These are phyloP conservation scores for Acidomyces sp. DNA, from an alignment of 495 filamentous ascomycete genomes.

Conservation along the genomic window DNA sequence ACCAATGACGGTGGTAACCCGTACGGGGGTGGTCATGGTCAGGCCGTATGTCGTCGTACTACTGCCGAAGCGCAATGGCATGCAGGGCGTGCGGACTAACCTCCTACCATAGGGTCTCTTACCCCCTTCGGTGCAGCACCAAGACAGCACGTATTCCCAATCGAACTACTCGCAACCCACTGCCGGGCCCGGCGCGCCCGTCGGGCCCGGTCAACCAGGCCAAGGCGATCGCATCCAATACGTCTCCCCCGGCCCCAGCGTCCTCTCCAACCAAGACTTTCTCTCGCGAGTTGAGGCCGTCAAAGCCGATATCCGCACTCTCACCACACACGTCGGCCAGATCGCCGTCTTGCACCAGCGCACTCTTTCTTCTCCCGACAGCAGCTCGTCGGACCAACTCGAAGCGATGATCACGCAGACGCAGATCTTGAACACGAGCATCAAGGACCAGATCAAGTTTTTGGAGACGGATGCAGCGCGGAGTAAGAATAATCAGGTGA, in stretches of 20 bases:
- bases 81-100: conserved; percentile 19
- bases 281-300: conserved; percentile 44
- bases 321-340: conserved; percentile 40
- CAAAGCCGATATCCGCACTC: conserved; percentile 42
- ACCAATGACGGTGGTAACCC: conserved; percentile 15
- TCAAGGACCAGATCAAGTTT: conserved; percentile 54
- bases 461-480: conserved; percentile 50
- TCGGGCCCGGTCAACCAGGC: background rate
- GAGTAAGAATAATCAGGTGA: conserved; percentile 41
- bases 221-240: conserved; percentile 13
- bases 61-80: background rate
- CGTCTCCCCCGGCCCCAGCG: conserved; percentile 14
- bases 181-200: conserved; percentile 5
- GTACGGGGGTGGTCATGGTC: conserved; percentile 13
- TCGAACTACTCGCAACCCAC: conserved; percentile 22
- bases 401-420: conserved; percentile 51
- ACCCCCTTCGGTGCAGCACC: conserved; percentile 20
- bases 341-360: conserved; percentile 50
- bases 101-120: conserved; percentile 15
- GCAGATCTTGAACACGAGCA: conserved; percentile 48
- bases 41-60: conserved; percentile 10
- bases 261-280: conserved; percentile 40
- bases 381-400: conserved; percentile 35
- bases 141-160: conserved; percentile 23
- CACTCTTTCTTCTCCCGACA: conserved; percentile 41